phyloP scores from a whole-genome alignment of 352 stramenopile genomes.

The Hyphochytrium catenoides region DNA sequence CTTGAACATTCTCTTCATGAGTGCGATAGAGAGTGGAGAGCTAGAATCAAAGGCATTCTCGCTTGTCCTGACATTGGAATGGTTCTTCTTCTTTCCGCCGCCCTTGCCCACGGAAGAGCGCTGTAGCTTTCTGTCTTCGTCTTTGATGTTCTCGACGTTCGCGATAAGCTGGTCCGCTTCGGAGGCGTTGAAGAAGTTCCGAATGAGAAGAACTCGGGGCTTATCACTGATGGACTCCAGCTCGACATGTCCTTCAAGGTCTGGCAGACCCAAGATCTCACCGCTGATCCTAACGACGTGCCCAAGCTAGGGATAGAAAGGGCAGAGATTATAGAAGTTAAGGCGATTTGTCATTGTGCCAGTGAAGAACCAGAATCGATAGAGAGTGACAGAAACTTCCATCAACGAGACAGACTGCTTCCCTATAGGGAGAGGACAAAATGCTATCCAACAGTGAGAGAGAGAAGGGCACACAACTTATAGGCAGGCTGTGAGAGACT shows the following conservation, averaged over 20 bases:
- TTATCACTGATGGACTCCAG: slow-evolving; percentile 47
- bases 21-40: slow-evolving; percentile 28
- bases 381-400: no score
- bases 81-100: slow-evolving; percentile 33
- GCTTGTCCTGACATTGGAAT: slow-evolving; percentile 44
- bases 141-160: slow-evolving; percentile 44
- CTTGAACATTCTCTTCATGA: slow-evolving; percentile 66
- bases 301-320: slow-evolving; percentile 13
- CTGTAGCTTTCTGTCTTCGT: slow-evolving; percentile 49
- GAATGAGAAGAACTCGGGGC: slow-evolving; percentile 50
- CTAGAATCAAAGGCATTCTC: slow-evolving; percentile 66
- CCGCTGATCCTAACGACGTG: slow-evolving; percentile 31
- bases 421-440: no score
- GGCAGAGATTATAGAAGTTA: neutral
- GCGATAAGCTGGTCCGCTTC: slow-evolving; percentile 54
- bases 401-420: no score
- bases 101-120: slow-evolving; percentile 41
- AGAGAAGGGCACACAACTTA: no score
- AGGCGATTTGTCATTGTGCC: no score
- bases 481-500: no score
- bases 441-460: no score
- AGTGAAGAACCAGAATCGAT: no score
- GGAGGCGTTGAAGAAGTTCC: slow-evolving; percentile 56
- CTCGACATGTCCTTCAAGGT: slow-evolving; percentile 26
- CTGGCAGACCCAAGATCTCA: slow-evolving; percentile 20